Evolutionary conservation across 345 rosid species (phyloP).

Genomic region (Heritiera fomes): DNA sequence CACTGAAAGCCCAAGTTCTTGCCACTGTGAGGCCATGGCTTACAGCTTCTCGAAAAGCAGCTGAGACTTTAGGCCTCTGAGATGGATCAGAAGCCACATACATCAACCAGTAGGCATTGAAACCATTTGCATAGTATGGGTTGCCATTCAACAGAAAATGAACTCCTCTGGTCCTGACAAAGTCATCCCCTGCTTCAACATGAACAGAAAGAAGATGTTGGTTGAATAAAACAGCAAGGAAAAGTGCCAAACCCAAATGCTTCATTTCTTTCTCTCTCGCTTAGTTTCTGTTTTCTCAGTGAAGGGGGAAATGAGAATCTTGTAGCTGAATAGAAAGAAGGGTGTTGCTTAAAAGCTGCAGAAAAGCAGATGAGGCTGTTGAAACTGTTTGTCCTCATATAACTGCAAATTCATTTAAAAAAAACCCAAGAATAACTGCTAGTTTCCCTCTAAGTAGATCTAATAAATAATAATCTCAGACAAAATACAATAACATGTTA

Average conservation of each 20-base stretch:
- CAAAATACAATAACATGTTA: too few relatives aligned
- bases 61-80: constrained; percentile 56
- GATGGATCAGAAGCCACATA: constrained; percentile 72
- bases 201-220: constrained; percentile 31
- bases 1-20: constrained; percentile 94
- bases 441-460: not conserved
- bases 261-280: constrained; percentile 40
- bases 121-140: constrained; percentile 84
- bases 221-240: constrained; percentile 38
- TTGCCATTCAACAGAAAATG: constrained; percentile 65
- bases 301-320: constrained; percentile 4
- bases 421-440: not conserved
- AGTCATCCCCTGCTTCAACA: constrained; percentile 58
- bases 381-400: constrained; percentile 19
- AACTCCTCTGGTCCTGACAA: constrained; percentile 61
- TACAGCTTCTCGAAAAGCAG: constrained; percentile 67
- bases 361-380: constrained; percentile 1
- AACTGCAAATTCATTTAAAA: not conserved
- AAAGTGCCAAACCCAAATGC: constrained; percentile 32
- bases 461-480: too few relatives aligned
- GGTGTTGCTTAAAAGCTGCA: constrained; percentile 16
- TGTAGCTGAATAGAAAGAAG: not conserved
- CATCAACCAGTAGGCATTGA: constrained; percentile 96
- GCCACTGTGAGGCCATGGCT: constrained; percentile 70
- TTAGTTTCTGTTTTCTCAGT: not conserved